Percentiles rank a stretch among this genome's conserved stretches.
These are phyloP conservation scores for Coemansia sp. DNA, from an alignment of 192 early-diverging fungal species.

Conservation along the genomic window DNA sequence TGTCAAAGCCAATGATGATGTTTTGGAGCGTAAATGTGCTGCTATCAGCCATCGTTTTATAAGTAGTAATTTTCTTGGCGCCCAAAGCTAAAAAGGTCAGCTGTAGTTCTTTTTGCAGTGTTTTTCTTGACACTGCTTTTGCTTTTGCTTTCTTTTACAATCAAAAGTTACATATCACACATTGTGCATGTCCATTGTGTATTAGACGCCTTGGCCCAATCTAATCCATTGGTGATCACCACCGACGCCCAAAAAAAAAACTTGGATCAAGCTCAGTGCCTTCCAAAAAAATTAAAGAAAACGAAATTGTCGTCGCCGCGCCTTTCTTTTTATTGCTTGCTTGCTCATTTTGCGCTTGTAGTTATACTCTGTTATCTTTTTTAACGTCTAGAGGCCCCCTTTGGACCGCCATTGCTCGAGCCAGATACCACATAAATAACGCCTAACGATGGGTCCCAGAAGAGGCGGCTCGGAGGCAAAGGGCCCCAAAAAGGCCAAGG, in stretches of 20 bases:
- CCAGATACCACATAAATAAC: neutral
- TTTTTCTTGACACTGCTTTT: neutral
- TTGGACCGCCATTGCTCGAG: neutral
- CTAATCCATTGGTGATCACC: neutral
- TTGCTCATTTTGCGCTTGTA: neutral
- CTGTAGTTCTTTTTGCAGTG: neutral
- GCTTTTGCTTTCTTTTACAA: neutral
- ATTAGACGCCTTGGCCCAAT: neutral
- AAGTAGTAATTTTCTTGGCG: neutral
- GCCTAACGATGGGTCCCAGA: slow-evolving; percentile 2
- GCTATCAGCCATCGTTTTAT: neutral
- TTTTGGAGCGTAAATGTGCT: neutral
- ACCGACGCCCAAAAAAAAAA: neutral
- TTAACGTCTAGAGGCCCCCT: neutral
- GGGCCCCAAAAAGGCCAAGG: slow-evolving; percentile 22
- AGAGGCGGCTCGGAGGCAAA: slow-evolving; percentile 4
- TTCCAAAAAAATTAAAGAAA: neutral
- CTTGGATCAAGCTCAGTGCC: too few species aligned
- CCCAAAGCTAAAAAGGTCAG: neutral
- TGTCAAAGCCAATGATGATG: neutral
- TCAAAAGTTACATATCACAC: neutral
- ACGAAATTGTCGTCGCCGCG: neutral
- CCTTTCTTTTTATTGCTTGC: neutral
- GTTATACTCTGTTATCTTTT: neutral
- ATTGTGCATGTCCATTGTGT: neutral